These are phyloP conservation scores for Musa beccarii DNA, from an alignment of 176 grass and related monocot genomes.

Conservation along the genomic window DNA sequence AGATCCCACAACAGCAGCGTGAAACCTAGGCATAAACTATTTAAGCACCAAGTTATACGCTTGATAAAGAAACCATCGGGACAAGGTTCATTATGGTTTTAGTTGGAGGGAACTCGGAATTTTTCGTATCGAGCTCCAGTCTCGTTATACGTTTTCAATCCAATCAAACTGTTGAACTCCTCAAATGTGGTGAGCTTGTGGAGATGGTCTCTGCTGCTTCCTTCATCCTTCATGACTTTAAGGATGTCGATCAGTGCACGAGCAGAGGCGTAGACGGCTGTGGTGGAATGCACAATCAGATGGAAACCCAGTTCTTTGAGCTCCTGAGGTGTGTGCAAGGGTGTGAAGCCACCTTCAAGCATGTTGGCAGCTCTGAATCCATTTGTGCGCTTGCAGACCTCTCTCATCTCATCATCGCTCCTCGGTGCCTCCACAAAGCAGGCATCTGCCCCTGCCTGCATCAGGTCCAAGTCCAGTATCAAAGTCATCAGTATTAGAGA, in stretches of 20 bases:
- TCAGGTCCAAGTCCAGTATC: slow-evolving; percentile 1
- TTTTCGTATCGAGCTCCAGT: slow-evolving; percentile 23
- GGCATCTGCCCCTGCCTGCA: slow-evolving; percentile 39
- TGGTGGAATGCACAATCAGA: slow-evolving; percentile 33
- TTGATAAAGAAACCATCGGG: not conserved
- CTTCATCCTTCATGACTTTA: slow-evolving; percentile 22
- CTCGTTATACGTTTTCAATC: slow-evolving; percentile 26
- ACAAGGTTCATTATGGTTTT: not conserved
- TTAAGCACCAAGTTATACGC: too few species aligned
- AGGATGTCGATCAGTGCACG: slow-evolving; percentile 35
- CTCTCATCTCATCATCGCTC: slow-evolving; percentile 29
- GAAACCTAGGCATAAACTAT: not conserved
- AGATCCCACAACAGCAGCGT: not conserved
- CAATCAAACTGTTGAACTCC: slow-evolving; percentile 43
- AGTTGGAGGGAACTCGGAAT: not conserved
- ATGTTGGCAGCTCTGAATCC: slow-evolving; percentile 37
- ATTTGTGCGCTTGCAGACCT: slow-evolving; percentile 22
- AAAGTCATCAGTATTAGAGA: too few species aligned
- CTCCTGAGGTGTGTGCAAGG: slow-evolving; percentile 38
- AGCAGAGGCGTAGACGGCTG: slow-evolving; percentile 33
- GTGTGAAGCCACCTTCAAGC: slow-evolving; percentile 42
- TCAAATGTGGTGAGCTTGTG: slow-evolving; percentile 29
- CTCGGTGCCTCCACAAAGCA: slow-evolving; percentile 44
- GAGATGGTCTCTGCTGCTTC: slow-evolving; percentile 30
- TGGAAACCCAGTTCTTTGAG: slow-evolving; percentile 43